Percentiles rank a stretch among this genome's conserved stretches.
Conservation (phyloP, 1,139 yeast species). For the Yamadazyma aaseri region DNA sequence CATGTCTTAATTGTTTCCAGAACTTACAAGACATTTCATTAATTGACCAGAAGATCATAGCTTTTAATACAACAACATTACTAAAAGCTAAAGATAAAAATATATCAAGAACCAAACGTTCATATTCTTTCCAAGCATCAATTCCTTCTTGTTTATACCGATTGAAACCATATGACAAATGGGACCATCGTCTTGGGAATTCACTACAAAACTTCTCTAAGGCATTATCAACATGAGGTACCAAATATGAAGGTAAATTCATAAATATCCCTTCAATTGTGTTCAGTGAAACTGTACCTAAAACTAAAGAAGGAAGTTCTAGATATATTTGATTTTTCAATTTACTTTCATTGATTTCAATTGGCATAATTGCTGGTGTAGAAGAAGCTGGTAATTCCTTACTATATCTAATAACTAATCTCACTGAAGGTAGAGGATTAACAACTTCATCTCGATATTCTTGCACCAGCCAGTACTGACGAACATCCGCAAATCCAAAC, state of each 20-base stretch:
- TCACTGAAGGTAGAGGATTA: background rate
- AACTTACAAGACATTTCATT: background rate
- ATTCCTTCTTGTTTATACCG: background rate
- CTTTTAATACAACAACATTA: slow-evolving; percentile 1
- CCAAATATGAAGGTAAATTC: slow-evolving; percentile 1
- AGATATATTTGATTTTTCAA: slow-evolving; percentile 2
- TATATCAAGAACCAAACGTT: background rate
- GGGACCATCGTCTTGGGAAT: background rate
- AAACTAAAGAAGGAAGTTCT: slow-evolving; percentile 1
- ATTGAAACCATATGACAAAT: background rate
- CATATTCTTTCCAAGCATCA: background rate
- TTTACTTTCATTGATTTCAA: background rate
- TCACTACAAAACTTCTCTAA: background rate
- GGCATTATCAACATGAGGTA: background rate
- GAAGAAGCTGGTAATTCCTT: background rate
- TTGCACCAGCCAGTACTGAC: slow-evolving; percentile 1
- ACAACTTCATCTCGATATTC: background rate
- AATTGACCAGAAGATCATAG: slow-evolving; percentile 1
- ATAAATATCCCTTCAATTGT: slow-evolving; percentile 2
- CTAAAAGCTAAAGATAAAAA: slow-evolving; percentile 2
- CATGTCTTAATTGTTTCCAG: background rate
- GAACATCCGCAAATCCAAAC: slow-evolving; percentile 3
- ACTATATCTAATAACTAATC: background rate
- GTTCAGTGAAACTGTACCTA: background rate
- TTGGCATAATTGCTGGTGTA: background rate